Percentiles rank a stretch among this genome's conserved stretches.
phyloP scores from a whole-genome alignment of 106 monocot genomes.

The Allium sativum region DNA sequence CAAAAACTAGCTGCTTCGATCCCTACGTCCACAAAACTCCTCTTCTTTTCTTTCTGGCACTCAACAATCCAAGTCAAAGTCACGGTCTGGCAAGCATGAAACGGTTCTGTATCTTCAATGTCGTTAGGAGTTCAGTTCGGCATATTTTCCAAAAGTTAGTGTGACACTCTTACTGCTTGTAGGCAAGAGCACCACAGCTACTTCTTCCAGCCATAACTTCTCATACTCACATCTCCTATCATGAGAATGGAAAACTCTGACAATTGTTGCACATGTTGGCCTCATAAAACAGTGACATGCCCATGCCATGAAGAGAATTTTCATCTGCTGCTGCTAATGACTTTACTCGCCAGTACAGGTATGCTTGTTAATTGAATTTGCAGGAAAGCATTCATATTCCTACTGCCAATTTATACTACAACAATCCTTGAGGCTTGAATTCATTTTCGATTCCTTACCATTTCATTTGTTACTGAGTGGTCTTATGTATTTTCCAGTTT shows the following conservation, averaged over 20 bases:
- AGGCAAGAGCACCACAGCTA: constrained; percentile 53
- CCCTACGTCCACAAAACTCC: too few relatives aligned
- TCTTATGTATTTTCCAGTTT: too few relatives aligned
- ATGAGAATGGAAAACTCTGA: constrained; percentile 21
- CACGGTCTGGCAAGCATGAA: too few relatives aligned
- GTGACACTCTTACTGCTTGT: constrained; percentile 21
- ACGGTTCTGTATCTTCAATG: constrained; percentile 42
- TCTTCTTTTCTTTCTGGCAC: too few relatives aligned
- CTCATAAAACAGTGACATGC: constrained; percentile 2
- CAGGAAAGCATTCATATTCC: too few relatives aligned
- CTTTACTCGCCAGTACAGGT: not conserved
- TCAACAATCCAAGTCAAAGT: too few relatives aligned
- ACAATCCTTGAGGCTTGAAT: too few relatives aligned
- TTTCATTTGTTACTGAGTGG: too few relatives aligned
- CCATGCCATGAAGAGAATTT: constrained; percentile 8
- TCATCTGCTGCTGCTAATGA: constrained; percentile 10
- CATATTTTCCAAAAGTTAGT: constrained; percentile 26
- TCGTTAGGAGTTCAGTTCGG: constrained; percentile 34
- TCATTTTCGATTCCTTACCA: too few relatives aligned
- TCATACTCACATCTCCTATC: constrained; percentile 15
- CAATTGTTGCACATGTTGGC: constrained; percentile 5
- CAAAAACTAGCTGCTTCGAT: too few relatives aligned
- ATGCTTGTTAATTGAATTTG: too few relatives aligned
- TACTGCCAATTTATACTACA: too few relatives aligned
- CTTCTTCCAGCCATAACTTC: constrained; percentile 41